Evolutionary conservation across 2,329 filamentous ascomycete genomes (phyloP), one percentile per base, ranked within the genome.

Genomic region (Curvularia lunata): DNA sequence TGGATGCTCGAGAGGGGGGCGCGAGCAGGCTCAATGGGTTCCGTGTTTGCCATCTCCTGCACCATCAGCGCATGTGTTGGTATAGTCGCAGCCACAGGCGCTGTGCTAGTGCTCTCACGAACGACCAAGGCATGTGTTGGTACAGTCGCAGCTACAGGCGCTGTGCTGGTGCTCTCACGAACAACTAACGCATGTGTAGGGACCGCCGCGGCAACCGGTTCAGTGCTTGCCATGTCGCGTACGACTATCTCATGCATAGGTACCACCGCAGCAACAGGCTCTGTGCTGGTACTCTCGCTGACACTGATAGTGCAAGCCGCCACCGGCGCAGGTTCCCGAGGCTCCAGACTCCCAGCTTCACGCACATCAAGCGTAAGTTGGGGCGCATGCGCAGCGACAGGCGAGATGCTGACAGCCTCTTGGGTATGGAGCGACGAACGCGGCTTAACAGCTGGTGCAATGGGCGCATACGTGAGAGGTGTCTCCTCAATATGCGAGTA

Each of bases 401-500:
- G 63, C 7, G 53, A 12, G 42, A 54, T 47, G 50, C 47, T 57
- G 40, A 37, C n/a, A 6, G 45, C 28, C 6, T 55, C 40, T 37
- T 34, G 21, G 4, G 52, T 27, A 34, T 38, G 18, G 8, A 56
- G 10, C 16, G 47, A 38, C 38, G 34, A 47, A 16, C 27, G 32
- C 12, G 48, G 43, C 13, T 23, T 13, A 4, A 18, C n/a, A 21
- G 34, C 27, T 18, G 57, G 54, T 38, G 38, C 56, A 43, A 57
- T 47, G 5, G 60, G 62, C 19, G 42, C 48, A n/a, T 56, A 28
- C 23, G 48, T 46, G 21, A 42, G 40, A 16, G 27, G 27, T 2
- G 46, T 50, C 21, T 43, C 23, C 23, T 21, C 42, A 53, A 66
- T 56, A 2, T 38, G 32, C 21, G 62, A 61, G 27, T 40, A 52